These are phyloP conservation scores for Coelastrella sp. DNA, from an alignment of 139 green algal species.

Conservation along the genomic window DNA sequence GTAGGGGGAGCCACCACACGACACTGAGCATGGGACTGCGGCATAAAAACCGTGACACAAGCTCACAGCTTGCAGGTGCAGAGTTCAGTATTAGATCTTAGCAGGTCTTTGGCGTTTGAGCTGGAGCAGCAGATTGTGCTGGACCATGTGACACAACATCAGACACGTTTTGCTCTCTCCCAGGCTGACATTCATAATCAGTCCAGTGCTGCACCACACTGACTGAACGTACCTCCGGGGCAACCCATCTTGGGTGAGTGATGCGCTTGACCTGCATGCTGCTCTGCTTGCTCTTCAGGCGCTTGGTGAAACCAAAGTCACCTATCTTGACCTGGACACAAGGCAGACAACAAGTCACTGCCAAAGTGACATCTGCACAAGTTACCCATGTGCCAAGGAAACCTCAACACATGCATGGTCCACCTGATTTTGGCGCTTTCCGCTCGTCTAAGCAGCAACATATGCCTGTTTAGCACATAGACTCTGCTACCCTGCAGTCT, in stretches of 20 bases:
- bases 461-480: not conserved
- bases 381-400: not conserved
- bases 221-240: slow-evolving; percentile 54
- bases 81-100: no score
- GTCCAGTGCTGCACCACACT: no score
- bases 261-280: slow-evolving; percentile 27
- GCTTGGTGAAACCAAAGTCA: slow-evolving; percentile 43
- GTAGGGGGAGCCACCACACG: no score
- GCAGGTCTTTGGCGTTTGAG: no score
- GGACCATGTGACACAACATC: no score
- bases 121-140: no score
- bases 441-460: not conserved
- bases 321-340: slow-evolving; percentile 36
- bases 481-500: not conserved
- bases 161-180: no score
- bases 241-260: slow-evolving; percentile 54
- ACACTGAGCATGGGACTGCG: no score
- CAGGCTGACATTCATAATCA: no score
- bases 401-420: not conserved
- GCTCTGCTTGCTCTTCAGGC: not conserved
- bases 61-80: no score
- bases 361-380: no score
- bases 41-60: no score
- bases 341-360: not conserved
- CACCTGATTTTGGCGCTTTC: not conserved